phyloP scores from a whole-genome alignment of 345 rosid species.

The Cardiospermum halicacabum region DNA sequence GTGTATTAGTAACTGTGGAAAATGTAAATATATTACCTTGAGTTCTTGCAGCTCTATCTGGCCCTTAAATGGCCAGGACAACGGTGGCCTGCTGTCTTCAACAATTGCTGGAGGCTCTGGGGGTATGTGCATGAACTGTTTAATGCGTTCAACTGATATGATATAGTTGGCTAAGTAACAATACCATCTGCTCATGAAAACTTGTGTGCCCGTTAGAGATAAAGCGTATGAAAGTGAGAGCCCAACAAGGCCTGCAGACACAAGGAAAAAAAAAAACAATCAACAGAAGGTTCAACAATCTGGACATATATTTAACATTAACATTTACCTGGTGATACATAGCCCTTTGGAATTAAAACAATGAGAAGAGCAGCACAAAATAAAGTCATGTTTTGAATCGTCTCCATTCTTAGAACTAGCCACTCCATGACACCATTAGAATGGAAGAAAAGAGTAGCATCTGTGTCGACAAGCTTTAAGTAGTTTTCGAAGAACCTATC shows the following conservation, averaged over 20 bases:
- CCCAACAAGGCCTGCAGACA: conserved; percentile 56
- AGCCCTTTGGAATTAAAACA: conserved; percentile 59
- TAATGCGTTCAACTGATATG: conserved; percentile 29
- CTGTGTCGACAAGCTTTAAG: conserved; percentile 58
- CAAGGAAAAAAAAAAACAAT: too few relatives aligned
- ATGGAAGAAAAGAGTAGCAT: conserved; percentile 73
- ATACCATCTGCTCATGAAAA: conserved; percentile 18
- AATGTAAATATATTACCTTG: too few relatives aligned
- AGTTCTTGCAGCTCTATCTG: conserved; percentile 53
- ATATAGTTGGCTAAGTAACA: conserved; percentile 31
- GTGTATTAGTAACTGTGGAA: too few relatives aligned
- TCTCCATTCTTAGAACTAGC: conserved; percentile 66
- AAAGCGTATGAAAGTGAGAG: conserved; percentile 62
- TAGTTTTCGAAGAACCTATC: conserved; percentile 61
- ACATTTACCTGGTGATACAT: conserved; percentile 41
- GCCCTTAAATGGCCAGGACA: conserved; percentile 26
- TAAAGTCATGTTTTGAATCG: conserved; percentile 57
- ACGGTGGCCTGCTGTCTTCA: conserved; percentile 16
- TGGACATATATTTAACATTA: too few relatives aligned
- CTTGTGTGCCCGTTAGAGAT: conserved; percentile 16
- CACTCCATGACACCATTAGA: conserved; percentile 79
- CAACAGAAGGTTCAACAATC: too few relatives aligned
- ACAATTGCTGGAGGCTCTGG: conserved; percentile 25
- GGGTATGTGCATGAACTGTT: conserved; percentile 31
- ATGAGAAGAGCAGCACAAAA: conserved; percentile 70